Conservation (phyloP, 176 grass and related monocot genomes). For the Olyra latifolia region DNA sequence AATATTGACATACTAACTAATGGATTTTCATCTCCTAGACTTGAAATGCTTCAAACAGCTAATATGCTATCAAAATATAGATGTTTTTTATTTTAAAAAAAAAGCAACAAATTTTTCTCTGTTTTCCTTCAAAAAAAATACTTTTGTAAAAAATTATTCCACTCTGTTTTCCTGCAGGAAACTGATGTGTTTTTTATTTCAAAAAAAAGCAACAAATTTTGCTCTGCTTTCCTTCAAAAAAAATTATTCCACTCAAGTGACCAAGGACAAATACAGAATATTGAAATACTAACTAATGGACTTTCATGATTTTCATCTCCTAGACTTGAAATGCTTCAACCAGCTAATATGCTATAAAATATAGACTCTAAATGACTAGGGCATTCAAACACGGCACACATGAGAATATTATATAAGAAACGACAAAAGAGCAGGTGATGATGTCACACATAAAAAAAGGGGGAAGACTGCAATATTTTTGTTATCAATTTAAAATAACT, state of each 20-base stretch:
- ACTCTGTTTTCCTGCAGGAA: too few species aligned
- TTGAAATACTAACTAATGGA: not conserved
- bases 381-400: constrained; percentile 10
- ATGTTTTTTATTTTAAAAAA: too few species aligned
- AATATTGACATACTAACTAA: not conserved
- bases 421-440: not conserved
- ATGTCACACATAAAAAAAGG: not conserved
- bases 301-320: constrained; percentile 18
- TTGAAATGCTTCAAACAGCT: not conserved
- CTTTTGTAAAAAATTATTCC: too few species aligned
- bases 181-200: not conserved
- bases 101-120: too few species aligned
- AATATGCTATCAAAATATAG: not conserved
- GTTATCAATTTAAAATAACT: not conserved
- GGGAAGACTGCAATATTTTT: not conserved
- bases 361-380: not conserved
- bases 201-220: not conserved
- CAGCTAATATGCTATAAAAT: not conserved
- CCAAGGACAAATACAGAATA: not conserved
- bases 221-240: not conserved
- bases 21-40: constrained; percentile 7
- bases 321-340: not conserved
- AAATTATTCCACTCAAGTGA: not conserved
- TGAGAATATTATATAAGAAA: not conserved
- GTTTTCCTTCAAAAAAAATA: too few species aligned